phyloP scores from a whole-genome alignment of 129 eudicot genomes.

The Chrysanthemum makinoi region DNA sequence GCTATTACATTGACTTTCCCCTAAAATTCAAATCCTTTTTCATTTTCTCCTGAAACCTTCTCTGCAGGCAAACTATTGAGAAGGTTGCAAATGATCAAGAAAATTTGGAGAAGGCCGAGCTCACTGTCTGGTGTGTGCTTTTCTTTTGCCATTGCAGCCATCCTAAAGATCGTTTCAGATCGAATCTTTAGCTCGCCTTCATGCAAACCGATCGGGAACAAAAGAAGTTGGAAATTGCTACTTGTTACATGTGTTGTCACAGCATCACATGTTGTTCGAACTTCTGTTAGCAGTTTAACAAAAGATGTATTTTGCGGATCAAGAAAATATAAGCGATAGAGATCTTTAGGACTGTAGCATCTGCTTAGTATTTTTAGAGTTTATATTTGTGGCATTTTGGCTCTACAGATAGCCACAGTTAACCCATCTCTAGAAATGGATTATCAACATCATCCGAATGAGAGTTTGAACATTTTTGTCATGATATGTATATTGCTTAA shows the following conservation, averaged over 20 bases:
- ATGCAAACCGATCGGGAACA: slow-evolving; percentile 18
- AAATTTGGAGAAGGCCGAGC: slow-evolving; percentile 66
- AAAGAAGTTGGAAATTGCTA: slow-evolving; percentile 40
- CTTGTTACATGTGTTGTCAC: slow-evolving; percentile 40
- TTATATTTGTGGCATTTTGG: slow-evolving; percentile 3
- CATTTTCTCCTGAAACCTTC: too few relatives aligned
- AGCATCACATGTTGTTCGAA: slow-evolving; percentile 24
- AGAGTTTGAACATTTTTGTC: background rate
- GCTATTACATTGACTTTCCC: background rate
- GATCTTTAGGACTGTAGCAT: slow-evolving; percentile 6
- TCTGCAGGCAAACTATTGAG: slow-evolving; percentile 65
- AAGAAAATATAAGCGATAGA: slow-evolving; percentile 7
- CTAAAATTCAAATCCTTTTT: background rate
- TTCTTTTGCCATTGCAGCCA: too few relatives aligned
- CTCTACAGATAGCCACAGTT: background rate
- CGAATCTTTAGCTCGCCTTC: too few relatives aligned
- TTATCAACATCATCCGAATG: slow-evolving; percentile 1
- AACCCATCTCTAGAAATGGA: slow-evolving; percentile 8
- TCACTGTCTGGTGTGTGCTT: slow-evolving; percentile 55
- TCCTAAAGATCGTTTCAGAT: too few relatives aligned
- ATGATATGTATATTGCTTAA: background rate
- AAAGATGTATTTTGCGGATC: background rate
- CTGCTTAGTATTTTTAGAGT: slow-evolving; percentile 20
- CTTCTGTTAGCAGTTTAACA: too few relatives aligned
- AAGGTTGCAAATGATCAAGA: slow-evolving; percentile 65